These are phyloP conservation scores for Cystofilobasidium macerans DNA, from an alignment of 768 basidiomycete genomes.

Conservation along the genomic window DNA sequence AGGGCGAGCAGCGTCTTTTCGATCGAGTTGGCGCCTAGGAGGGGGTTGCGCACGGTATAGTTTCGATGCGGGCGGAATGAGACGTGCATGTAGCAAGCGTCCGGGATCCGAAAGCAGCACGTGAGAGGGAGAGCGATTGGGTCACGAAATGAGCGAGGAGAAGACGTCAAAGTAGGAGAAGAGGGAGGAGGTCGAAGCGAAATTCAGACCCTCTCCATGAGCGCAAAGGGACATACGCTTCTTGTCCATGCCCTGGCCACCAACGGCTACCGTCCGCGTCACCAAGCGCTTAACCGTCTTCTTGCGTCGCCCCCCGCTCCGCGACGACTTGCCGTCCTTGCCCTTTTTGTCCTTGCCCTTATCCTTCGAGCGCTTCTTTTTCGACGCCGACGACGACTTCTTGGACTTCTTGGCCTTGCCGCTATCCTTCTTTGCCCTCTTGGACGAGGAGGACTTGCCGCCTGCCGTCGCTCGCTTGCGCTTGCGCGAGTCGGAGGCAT, in stretches of 20 bases:
- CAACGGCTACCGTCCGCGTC: neutral
- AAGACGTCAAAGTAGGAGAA: neutral
- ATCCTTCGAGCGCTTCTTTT: too few species aligned
- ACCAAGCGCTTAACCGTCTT: neutral
- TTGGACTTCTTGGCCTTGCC: constrained; percentile 14
- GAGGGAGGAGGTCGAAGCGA: neutral
- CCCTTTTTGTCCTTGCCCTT: constrained; percentile 6
- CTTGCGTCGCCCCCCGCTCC: neutral
- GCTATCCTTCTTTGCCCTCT: constrained; percentile 10
- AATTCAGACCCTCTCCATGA: too few species aligned
- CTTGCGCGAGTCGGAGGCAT: neutral
- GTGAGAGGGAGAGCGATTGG: too few species aligned
- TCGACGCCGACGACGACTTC: neutral
- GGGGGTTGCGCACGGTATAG: too few species aligned
- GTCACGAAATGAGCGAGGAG: neutral
- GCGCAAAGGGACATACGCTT: neutral
- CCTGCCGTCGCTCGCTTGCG: constrained; percentile 22
- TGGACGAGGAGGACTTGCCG: constrained; percentile 18
- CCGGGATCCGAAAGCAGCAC: too few species aligned
- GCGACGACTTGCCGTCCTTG: constrained; percentile 25
- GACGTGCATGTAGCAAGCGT: too few species aligned
- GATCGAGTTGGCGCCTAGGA: neutral
- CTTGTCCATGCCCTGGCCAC: neutral
- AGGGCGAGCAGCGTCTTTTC: constrained; percentile 10
- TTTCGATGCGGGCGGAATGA: too few species aligned